Percentiles rank a stretch among this genome's conserved stretches.
Evolutionary conservation across 176 grass and related monocot genomes (phyloP).

Genomic region (Zea mays): Zm-B73-REFERENCE-NAM-5.0 NC_050101.1:170119501-170120000

Average conservation of each 20-base stretch:
- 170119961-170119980: no score
- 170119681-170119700: constrained; percentile 90
- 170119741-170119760: constrained; percentile 16
- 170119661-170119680: constrained; percentile 67
- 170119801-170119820: constrained; percentile 74
- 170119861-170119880: no score
- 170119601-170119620: constrained; percentile 75
- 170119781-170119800: constrained; percentile 74
- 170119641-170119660: constrained; percentile 73
- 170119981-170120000: not conserved
- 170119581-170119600: constrained; percentile 76
- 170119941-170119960: no score
- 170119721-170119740: not conserved
- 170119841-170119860: constrained; percentile 65
- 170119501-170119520: not conserved
- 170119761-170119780: constrained; percentile 67
- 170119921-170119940: no score
- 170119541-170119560: constrained; percentile 25
- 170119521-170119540: not conserved
- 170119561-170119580: constrained; percentile 36
- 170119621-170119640: constrained; percentile 55
- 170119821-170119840: constrained; percentile 98
- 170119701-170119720: constrained; percentile 20
- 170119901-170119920: no score
- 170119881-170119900: no score